A percentile compares a stretch with the other conserved stretches of the same genome.
These are phyloP conservation scores for Metarhizium rileyi DNA, from an alignment of 2,329 filamentous ascomycete genomes.

Conservation along the genomic window DNA sequence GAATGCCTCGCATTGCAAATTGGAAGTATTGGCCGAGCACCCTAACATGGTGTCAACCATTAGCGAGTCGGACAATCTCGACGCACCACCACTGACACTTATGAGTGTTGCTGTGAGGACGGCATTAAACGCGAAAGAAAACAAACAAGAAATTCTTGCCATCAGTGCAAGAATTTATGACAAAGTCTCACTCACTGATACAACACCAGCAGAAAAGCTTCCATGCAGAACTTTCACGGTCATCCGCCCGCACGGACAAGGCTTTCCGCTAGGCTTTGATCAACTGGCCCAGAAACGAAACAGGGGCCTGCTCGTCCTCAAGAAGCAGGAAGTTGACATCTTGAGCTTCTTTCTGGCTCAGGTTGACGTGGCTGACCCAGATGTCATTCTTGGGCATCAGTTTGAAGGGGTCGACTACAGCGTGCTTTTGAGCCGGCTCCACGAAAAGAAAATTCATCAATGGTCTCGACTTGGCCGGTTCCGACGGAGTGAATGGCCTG, in stretches of 20 bases:
- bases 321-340: conserved; percentile 76
- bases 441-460: conserved; percentile 82
- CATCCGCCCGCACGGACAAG: conserved; percentile 66
- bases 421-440: conserved; percentile 74
- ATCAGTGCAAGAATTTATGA: conserved; percentile 91
- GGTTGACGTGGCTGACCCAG: conserved; percentile 79
- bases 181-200: conserved; percentile 77
- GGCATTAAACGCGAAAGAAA: conserved; percentile 79
- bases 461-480: conserved; percentile 92
- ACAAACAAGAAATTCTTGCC: conserved; percentile 91
- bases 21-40: conserved; percentile 74
- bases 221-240: conserved; percentile 87
- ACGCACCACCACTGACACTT: conserved; percentile 80
- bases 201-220: conserved; percentile 78
- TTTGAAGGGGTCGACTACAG: conserved; percentile 97
- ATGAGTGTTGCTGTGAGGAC: conserved; percentile 92
- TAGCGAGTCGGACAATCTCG: conserved; percentile 68
- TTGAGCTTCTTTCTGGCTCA: conserved; percentile 84
- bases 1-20: conserved; percentile 94
- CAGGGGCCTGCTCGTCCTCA: conserved; percentile 66
- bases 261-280: conserved; percentile 84
- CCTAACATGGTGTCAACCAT: conserved; percentile 66
- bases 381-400: conserved; percentile 88
- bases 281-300: conserved; percentile 60
- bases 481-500: conserved; percentile 76